Base-by-base conservation (phyloP, 1,284 basidiomycete species). In the Rhodofomes roseus region DNA sequence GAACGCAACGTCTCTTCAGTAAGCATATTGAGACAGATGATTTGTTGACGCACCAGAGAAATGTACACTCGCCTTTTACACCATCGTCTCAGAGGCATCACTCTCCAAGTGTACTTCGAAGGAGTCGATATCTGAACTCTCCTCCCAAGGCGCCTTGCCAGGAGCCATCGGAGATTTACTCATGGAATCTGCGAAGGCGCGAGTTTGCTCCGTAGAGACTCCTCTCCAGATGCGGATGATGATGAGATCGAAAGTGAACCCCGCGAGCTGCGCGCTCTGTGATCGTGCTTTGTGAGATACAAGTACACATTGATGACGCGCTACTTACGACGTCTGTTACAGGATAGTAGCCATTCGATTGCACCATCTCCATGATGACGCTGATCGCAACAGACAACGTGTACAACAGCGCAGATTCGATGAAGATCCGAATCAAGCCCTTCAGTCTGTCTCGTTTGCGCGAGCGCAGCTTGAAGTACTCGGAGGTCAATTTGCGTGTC, bases 391-490 rank as follows among this genome's bases (percentile, higher is more conserved):
- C 71, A 1, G 71, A 71, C 7, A 66, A 27, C 5, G 77, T 77
- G 54, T 78, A 77, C 55, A 78, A 66, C 11, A 75, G 57, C 1
- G 75, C 77, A 9, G 75, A 77, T 62, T 77, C 76, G 39, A 77
- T 70, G 54, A 78, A 61, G 16, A 77, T 65, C 12, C 73, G 60
- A 41, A 75, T 68, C 3, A 54, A 36, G 4, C 46, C 31, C 22
- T 34, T 41, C 27, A 58, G 54, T n/a, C 23, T 16, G 41, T 44
- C 23, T 18, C 29, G 25, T 22, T 31, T 43, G 12, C 39, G 16
- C 16, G 31, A 50, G 8, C 41, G 41, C 16, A 57, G 14, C 25
- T 46, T 41, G 34, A 43, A 46, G 56, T 51, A 44, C 5, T 27
- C 40, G n/a, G 41, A 54, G 20, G 55, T 58, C 36, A 60, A 23